phyloP scores from a whole-genome alignment of 2,329 filamentous ascomycete genomes.

The Orbilia oligospora region DNA sequence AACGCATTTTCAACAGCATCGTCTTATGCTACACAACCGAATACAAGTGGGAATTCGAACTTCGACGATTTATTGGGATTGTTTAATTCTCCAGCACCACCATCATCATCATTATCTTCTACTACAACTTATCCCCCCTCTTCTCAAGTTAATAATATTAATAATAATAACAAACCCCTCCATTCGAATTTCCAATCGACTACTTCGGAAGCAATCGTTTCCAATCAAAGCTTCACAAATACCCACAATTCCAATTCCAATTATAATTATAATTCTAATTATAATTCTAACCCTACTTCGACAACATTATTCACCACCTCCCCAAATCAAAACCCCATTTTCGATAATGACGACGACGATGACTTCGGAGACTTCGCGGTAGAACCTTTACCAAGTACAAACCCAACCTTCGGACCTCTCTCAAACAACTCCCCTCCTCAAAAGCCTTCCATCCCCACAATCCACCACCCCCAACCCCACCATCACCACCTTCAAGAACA shows the following conservation, averaged over 20 bases:
- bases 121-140: no score
- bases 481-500: neutral
- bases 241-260: no score
- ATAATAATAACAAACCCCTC: no score
- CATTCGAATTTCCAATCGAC: no score
- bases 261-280: no score
- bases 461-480: neutral
- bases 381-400: constrained; percentile 28
- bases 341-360: constrained; percentile 23
- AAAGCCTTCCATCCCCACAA: constrained; percentile 6
- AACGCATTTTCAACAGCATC: constrained; percentile 42
- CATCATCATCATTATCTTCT: no score
- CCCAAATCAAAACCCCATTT: neutral
- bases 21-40: neutral
- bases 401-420: constrained; percentile 35
- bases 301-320: constrained; percentile 31
- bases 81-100: constrained; percentile 9
- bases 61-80: constrained; percentile 34
- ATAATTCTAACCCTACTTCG: no score
- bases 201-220: no score
- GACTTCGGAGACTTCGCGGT: constrained; percentile 57
- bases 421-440: constrained; percentile 27
- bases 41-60: neutral
- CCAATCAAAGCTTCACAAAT: neutral
- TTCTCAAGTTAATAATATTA: no score